Percentiles rank a stretch among this genome's conserved stretches.
These are phyloP conservation scores for Penicillium sp. DNA, from an alignment of 2,329 filamentous ascomycete species.

Conservation along the genomic window DNA sequence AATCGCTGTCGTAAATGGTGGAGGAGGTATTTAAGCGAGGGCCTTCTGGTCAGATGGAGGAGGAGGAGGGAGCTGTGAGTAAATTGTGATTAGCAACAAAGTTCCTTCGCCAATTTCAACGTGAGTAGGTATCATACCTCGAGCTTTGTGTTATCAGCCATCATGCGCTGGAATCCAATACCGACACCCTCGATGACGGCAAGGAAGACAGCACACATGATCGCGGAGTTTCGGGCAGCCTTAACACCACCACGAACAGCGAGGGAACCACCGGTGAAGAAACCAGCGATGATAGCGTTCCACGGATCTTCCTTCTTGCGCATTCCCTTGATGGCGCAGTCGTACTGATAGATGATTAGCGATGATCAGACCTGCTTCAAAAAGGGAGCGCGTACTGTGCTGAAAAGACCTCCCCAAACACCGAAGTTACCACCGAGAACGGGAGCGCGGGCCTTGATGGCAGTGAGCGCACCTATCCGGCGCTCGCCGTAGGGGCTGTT, in stretches of 20 bases:
- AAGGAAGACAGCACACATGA: slow-evolving; percentile 90
- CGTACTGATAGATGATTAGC: slow-evolving; percentile 56
- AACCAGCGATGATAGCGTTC: slow-evolving; percentile 96
- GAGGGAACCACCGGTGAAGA: slow-evolving; percentile 91
- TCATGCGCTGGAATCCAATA: slow-evolving; percentile 92
- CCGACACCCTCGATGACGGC: slow-evolving; percentile 97
- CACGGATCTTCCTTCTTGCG: slow-evolving; percentile 97
- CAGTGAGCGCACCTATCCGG: slow-evolving; percentile 91
- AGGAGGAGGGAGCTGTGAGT: slow-evolving; percentile 35
- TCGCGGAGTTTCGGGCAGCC: slow-evolving; percentile 91
- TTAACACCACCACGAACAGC: slow-evolving; percentile 90
- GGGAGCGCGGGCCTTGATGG: slow-evolving; percentile 94
- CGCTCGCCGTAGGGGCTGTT: slow-evolving; percentile 91
- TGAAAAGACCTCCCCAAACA: slow-evolving; percentile 95
- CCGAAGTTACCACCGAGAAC: slow-evolving; percentile 98
- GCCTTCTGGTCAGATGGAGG: slow-evolving; percentile 40
- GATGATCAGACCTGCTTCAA: not conserved
- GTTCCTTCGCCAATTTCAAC: not conserved
- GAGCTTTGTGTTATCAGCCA: slow-evolving; percentile 83
- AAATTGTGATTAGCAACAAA: not conserved
- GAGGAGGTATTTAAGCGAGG: slow-evolving; percentile 32
- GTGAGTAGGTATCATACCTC: slow-evolving; percentile 46
- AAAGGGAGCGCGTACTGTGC: slow-evolving; percentile 51
- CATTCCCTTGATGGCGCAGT: slow-evolving; percentile 93
- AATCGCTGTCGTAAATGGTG: slow-evolving; percentile 7